Evolutionary conservation across 2,329 filamentous ascomycete genomes (phyloP).

Genomic region (Fusarium sp.): DNA sequence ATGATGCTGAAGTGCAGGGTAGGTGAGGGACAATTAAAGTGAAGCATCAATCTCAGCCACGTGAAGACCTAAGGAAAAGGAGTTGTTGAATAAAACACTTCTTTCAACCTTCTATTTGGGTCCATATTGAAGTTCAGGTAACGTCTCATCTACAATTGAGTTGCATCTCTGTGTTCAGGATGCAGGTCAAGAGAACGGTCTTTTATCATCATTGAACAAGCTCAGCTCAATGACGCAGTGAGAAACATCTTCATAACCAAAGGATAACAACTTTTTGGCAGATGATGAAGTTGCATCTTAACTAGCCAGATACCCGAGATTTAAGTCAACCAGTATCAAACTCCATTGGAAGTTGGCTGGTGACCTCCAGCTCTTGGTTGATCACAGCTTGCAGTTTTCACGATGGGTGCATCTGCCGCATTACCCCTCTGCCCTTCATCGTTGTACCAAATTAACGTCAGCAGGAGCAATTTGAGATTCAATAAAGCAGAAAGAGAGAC

Average conservation of each 20-base stretch:
- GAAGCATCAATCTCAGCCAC: background rate
- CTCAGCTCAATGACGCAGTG: accelerated
- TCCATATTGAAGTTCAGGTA: background rate
- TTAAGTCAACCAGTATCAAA: accelerated
- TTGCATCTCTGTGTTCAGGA: accelerated
- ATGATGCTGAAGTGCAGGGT: background rate
- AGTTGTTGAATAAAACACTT: too few relatives aligned
- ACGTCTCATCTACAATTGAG: accelerated
- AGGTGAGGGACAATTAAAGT: background rate
- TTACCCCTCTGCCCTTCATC: background rate
- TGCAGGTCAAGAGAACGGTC: accelerated
- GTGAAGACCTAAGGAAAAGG: background rate
- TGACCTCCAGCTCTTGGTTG: background rate
- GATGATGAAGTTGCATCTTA: too few relatives aligned
- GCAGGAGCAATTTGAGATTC: accelerated
- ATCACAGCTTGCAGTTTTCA: background rate
- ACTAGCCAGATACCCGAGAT: accelerated
- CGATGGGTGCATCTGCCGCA: background rate
- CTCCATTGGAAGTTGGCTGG: accelerated
- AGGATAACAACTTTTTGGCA: background rate
- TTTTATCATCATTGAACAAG: accelerated
- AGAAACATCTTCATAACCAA: background rate
- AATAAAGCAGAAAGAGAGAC: accelerated
- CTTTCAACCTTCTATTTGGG: accelerated
- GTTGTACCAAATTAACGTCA: accelerated